phyloP scores from a whole-genome alignment of 768 basidiomycete genomes.

The Amanita thiersii region DNA sequence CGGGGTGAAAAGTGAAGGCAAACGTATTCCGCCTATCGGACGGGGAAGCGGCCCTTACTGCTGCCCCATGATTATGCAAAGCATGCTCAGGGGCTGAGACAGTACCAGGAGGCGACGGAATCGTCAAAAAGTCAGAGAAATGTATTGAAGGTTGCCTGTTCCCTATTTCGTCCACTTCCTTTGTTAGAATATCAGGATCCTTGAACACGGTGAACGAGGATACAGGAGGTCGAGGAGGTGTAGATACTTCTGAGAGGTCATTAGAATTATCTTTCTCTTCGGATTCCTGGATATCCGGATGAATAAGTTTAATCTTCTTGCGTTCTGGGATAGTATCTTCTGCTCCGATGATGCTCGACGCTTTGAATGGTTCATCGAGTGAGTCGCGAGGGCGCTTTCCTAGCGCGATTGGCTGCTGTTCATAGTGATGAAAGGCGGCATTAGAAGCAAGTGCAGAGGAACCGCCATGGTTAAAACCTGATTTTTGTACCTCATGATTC shows the following conservation, averaged over 20 bases:
- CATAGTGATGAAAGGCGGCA: neutral
- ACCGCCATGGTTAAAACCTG: neutral
- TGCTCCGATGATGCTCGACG: neutral
- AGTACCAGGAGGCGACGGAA: slow-evolving; percentile 29
- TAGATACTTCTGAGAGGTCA: slow-evolving; percentile 12
- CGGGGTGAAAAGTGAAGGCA: slow-evolving; percentile 41
- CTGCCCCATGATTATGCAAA: slow-evolving; percentile 11
- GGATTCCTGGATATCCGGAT: no score
- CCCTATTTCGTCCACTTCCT: slow-evolving; percentile 36
- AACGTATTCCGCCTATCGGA: slow-evolving; percentile 50
- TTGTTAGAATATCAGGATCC: slow-evolving; percentile 27
- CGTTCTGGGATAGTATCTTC: slow-evolving; percentile 1
- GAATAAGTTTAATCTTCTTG: neutral
- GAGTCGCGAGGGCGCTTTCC: slow-evolving; percentile 5
- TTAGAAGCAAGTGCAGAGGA: neutral
- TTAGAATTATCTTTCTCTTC: no score
- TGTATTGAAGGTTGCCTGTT: slow-evolving; percentile 41
- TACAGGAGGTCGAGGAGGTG: slow-evolving; percentile 18
- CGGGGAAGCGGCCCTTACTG: slow-evolving; percentile 40
- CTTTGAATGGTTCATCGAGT: slow-evolving; percentile 1
- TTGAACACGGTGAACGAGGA: slow-evolving; percentile 42
- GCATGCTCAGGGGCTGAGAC: slow-evolving; percentile 13
- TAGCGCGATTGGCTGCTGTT: neutral
- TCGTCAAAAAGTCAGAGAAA: slow-evolving; percentile 44
- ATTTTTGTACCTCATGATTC: slow-evolving; percentile 5